Conservation (phyloP, 176 grass and related monocot genomes). For the Sorghum bicolor region Sorghum_bicolor_NCBIv3 NC_012875.2:47567001-47567500, state of each 20-base stretch:
- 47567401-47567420: conserved; percentile 32
- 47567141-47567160: conserved; percentile 83
- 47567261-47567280: conserved; percentile 67
- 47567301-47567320: conserved; percentile 75
- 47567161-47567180: conserved; percentile 69
- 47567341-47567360: conserved; percentile 73
- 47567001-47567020: no score
- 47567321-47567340: conserved; percentile 34
- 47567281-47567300: conserved; percentile 79
- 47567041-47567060: no score
- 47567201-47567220: conserved; percentile 74
- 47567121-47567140: conserved; percentile 45
- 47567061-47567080: conserved; percentile 75
- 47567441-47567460: conserved; percentile 51
- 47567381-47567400: neutral
- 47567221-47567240: conserved; percentile 78
- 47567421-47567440: conserved; percentile 34
- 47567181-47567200: conserved; percentile 65
- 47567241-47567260: conserved; percentile 41
- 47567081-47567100: conserved; percentile 68
- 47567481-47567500: conserved; percentile 87
- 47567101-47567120: conserved; percentile 51
- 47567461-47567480: conserved; percentile 39
- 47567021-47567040: no score
- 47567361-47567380: conserved; percentile 59